Conservation (phyloP, 1,139 yeast genomes). For the Kluyveromyces sp. region DNA sequence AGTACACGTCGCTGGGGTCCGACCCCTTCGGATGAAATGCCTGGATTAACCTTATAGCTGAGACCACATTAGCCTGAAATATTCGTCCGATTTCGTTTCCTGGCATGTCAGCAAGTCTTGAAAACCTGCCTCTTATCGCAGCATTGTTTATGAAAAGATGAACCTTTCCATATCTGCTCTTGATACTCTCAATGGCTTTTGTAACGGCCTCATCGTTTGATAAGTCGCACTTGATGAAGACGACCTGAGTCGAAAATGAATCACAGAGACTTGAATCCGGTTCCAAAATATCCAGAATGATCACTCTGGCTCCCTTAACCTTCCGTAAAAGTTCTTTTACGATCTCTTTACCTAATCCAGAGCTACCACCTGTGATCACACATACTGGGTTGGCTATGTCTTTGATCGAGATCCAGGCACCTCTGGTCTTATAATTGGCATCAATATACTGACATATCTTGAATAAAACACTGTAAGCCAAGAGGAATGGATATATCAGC, state of each 20-base stretch:
- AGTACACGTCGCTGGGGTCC: constrained; percentile 33
- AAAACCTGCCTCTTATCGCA: constrained; percentile 50
- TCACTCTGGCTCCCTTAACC: constrained; percentile 32
- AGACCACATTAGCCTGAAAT: constrained; percentile 49
- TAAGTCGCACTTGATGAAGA: constrained; percentile 45
- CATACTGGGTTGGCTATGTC: constrained; percentile 13
- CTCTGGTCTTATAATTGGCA: constrained; percentile 12
- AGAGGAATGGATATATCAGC: constrained; percentile 1
- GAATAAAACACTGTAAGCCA: constrained; percentile 14
- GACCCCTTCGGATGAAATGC: constrained; percentile 32
- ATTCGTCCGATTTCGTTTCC: constrained; percentile 34
- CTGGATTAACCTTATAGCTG: constrained; percentile 49
- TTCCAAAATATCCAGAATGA: constrained; percentile 44
- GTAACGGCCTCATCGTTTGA: constrained; percentile 34
- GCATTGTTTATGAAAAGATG: constrained; percentile 68
- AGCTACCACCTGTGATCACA: constrained; percentile 59
- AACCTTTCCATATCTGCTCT: constrained; percentile 32
- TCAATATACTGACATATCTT: constrained; percentile 8
- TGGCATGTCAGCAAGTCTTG: constrained; percentile 37
- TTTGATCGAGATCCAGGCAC: constrained; percentile 15
- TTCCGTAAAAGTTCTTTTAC: constrained; percentile 33
- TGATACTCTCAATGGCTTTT: constrained; percentile 32
- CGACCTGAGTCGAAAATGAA: constrained; percentile 21
- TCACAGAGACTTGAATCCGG: constrained; percentile 24
- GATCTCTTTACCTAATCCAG: constrained; percentile 51